Evolutionary conservation across 1,139 yeast genomes (phyloP), one percentile per base, ranked within the genome.

Genomic region (Suhomyces yuchorum): DNA sequence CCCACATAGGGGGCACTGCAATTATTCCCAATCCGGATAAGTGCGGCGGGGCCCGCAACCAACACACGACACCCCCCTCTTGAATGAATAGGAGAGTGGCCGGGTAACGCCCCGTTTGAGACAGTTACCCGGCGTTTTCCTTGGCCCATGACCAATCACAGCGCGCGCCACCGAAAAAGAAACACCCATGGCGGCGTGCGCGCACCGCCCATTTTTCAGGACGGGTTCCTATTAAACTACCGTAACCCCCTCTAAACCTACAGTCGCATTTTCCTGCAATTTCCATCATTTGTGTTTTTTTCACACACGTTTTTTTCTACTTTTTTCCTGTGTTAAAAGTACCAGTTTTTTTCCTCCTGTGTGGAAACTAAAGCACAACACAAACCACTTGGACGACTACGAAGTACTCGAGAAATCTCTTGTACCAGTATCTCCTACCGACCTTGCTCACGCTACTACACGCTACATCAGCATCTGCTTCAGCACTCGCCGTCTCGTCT

Each of bases 301-400:
- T 37, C 33, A 36, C 44, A 32, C 51, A 36, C 40, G 38, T 47
- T 48, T 48, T 47, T 48, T 48, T 44, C 44, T 32, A 37, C 50
- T 48, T 44, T 44, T 42, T 26, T 42, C 49, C 46, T 46, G 48
- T 47, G 47, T 47, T 45, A 52, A 46, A 47, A 48, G 50, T 47
- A 47, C 52, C 48, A 40, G 48, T 51, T 50, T 50, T 51, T 51
- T 48, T 47, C 47, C 51, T 46, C 47, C 43, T 40, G 48, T 44
- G 51, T 45, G 49, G 43, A 41, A 49, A 22, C 28, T 15, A 34
- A 44, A 47, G 42, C 48, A 34, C 35, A 50, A 52, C 50, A n/a
- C 18, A 19, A 20, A n/a, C 39, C 39, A 23, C 38, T 30, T 30
- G 34, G 34, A 30, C 3, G 34, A 30, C 18, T 15, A 23, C 24